phyloP scores from a whole-genome alignment of 495 filamentous ascomycete genomes.

The Neurospora sp. region DNA sequence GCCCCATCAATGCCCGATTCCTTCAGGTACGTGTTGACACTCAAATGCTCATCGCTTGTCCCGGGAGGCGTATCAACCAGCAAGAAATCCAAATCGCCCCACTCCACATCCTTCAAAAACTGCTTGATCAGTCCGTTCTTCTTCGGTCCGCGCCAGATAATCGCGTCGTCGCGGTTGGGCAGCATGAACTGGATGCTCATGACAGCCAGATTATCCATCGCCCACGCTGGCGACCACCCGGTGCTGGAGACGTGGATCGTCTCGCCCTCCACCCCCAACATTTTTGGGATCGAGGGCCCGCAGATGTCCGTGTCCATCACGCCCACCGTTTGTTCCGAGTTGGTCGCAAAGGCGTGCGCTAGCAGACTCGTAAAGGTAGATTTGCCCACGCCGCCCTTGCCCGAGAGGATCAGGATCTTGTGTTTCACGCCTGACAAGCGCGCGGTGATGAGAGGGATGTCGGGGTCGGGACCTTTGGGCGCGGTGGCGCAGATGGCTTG shows the following conservation, averaged over 20 bases:
- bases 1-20: constrained; percentile 94
- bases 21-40: constrained; percentile 78
- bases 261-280: constrained; percentile 93
- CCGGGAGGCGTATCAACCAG: constrained; percentile 93
- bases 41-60: constrained; percentile 89
- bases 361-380: constrained; percentile 83
- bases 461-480: constrained; percentile 92
- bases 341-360: constrained; percentile 73
- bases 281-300: constrained; percentile 88
- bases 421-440: constrained; percentile 74
- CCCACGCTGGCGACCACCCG: constrained; percentile 93
- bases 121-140: constrained; percentile 98
- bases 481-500: constrained; percentile 88
- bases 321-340: constrained; percentile 65
- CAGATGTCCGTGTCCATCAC: constrained; percentile 97
- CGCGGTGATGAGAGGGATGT: constrained; percentile 75
- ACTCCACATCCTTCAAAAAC: constrained; percentile 93
- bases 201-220: constrained; percentile 77
- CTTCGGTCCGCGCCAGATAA: constrained; percentile 96
- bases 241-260: constrained; percentile 73
- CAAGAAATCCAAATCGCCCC: constrained; percentile 88
- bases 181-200: constrained; percentile 99
- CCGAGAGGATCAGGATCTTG: constrained; percentile 84
- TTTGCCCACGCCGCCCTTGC: constrained; percentile 96
- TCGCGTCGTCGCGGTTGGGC: constrained; percentile 79